Conservation (phyloP, 306 rosid genomes). For the Boehmeria nivea region DNA sequence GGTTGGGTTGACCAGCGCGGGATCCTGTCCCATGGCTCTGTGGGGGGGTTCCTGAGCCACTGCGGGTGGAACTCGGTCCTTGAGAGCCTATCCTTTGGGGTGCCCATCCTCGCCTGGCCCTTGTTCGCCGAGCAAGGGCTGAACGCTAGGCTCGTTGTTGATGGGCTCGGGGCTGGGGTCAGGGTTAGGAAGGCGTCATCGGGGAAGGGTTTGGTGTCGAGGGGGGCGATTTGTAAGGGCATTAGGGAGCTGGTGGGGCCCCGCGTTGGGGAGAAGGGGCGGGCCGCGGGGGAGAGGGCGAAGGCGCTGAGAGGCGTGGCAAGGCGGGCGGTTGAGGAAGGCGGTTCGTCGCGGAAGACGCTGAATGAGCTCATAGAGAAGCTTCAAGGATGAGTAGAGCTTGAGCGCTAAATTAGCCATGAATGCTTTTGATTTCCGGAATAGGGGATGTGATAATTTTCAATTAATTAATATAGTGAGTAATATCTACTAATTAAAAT, state of each 20-base stretch:
- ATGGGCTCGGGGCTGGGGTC: constrained; percentile 6
- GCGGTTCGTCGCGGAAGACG: constrained; percentile 7
- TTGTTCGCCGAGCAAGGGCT: constrained; percentile 26
- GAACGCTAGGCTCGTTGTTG: constrained; percentile 17
- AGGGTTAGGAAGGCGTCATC: background rate
- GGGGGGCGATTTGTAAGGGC: constrained; percentile 11
- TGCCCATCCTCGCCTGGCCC: constrained; percentile 33
- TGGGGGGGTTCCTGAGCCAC: constrained; percentile 27
- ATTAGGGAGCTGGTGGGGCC: constrained; percentile 27
- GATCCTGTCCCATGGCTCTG: constrained; percentile 11
- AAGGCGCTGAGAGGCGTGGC: constrained; percentile 10
- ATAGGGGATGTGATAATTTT: no score
- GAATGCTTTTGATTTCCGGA: no score
- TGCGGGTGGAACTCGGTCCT: constrained; percentile 32
- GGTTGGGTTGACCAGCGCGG: constrained; percentile 24
- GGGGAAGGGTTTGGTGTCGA: background rate
- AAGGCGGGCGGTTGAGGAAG: constrained; percentile 10
- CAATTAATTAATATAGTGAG: no score
- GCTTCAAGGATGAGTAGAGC: background rate
- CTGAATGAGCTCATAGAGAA: constrained; percentile 12
- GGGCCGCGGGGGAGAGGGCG: constrained; percentile 16
- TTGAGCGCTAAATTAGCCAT: no score
- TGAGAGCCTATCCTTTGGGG: constrained; percentile 21
- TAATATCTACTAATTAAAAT: no score
- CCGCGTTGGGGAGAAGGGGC: constrained; percentile 19